Conservation (phyloP, 495 filamentous ascomycete genomes). For the Aspergillus steynii region DNA sequence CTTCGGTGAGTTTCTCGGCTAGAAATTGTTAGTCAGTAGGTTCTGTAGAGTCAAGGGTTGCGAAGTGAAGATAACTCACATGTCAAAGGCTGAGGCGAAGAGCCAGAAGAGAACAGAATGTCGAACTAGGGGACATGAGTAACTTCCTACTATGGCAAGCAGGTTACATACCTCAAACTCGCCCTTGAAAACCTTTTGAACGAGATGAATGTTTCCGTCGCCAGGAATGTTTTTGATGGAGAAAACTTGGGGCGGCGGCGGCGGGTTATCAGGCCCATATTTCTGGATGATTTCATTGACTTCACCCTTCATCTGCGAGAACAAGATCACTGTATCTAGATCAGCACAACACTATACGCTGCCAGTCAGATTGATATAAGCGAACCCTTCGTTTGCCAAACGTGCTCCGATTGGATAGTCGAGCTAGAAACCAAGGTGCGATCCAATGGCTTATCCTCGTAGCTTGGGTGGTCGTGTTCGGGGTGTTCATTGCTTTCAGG, state of each 20-base stretch:
- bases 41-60: conserved; percentile 1
- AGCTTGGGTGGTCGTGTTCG: conserved; percentile 59
- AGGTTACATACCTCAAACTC: conserved; percentile 64
- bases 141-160: neutral
- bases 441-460: conserved; percentile 72
- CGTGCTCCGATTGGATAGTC: conserved; percentile 60
- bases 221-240: conserved; percentile 69
- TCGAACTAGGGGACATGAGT: conserved; percentile 67
- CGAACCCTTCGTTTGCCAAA: conserved; percentile 84
- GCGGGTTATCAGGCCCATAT: conserved; percentile 68
- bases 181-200: conserved; percentile 92
- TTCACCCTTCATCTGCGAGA: conserved; percentile 72
- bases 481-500: conserved; percentile 63
- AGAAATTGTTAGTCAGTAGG: conserved; percentile 33
- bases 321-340: conserved; percentile 55
- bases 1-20: conserved; percentile 67
- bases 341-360: conserved; percentile 10
- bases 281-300: conserved; percentile 68
- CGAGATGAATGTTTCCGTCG: conserved; percentile 78
- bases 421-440: conserved; percentile 72
- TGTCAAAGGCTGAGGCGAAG: conserved; percentile 58
- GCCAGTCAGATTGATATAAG: conserved; percentile 6
- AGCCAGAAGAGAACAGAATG: conserved; percentile 83
- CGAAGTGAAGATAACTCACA: conserved; percentile 38
- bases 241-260: conserved; percentile 85